Evolutionary conservation across 2,329 filamentous ascomycete species (phyloP).

Genomic region (Incumbomyces delicatus): DNA sequence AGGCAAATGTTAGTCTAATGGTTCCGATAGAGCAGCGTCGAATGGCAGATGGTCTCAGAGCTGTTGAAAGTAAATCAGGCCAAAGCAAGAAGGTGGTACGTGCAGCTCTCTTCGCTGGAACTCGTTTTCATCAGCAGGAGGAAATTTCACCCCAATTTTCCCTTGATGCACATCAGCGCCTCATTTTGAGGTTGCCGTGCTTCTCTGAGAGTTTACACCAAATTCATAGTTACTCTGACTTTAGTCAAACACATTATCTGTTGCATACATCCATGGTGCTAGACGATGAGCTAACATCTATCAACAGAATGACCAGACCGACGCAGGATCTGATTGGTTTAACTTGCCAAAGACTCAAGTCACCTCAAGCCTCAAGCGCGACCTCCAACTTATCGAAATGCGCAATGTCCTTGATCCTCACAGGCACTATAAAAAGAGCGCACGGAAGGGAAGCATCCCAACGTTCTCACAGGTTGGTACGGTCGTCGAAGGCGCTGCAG

Average conservation of each 20-base stretch:
- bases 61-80: slow-evolving; percentile 44
- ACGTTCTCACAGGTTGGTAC: slow-evolving; percentile 84
- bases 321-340: slow-evolving; percentile 77
- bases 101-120: slow-evolving; percentile 6
- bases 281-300: slow-evolving; percentile 6
- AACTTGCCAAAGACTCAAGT: slow-evolving; percentile 74
- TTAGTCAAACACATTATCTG: background rate
- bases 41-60: slow-evolving; percentile 40
- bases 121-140: slow-evolving; percentile 44
- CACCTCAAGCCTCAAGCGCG: slow-evolving; percentile 76
- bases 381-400: slow-evolving; percentile 83
- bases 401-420: slow-evolving; percentile 81
- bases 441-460: slow-evolving; percentile 58
- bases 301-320: slow-evolving; percentile 45
- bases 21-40: slow-evolving; percentile 36
- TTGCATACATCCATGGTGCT: too few relatives aligned
- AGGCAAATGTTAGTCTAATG: slow-evolving; percentile 43
- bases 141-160: slow-evolving; percentile 62
- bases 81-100: slow-evolving; percentile 44
- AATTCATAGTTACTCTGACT: slow-evolving; percentile 67
- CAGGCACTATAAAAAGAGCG: slow-evolving; percentile 76
- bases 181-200: slow-evolving; percentile 70
- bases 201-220: slow-evolving; percentile 52
- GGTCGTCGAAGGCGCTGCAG: slow-evolving; percentile 77
- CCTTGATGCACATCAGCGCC: slow-evolving; percentile 63